phyloP scores from a whole-genome alignment of 2,329 filamentous ascomycete genomes.

The Ilyonectria sp. region DNA sequence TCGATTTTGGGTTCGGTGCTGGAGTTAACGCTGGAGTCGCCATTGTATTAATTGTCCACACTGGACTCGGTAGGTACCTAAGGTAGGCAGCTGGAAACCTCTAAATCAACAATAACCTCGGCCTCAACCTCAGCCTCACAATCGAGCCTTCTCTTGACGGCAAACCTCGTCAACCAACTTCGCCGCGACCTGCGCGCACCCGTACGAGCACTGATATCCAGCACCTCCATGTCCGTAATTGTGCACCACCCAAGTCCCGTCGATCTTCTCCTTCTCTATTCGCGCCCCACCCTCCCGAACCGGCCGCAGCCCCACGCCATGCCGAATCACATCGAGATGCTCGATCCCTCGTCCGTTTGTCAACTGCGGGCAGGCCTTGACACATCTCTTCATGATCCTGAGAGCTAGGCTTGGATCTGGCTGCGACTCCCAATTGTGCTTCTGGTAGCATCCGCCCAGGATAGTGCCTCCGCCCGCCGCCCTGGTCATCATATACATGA shows the following conservation, averaged over 20 bases:
- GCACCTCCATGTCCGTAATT: constrained; percentile 85
- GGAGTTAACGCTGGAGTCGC: background rate
- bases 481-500: constrained; percentile 85
- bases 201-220: constrained; percentile 72
- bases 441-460: constrained; percentile 85
- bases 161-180: constrained; percentile 32
- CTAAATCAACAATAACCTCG: background rate
- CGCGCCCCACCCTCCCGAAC: constrained; percentile 80
- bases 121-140: constrained; percentile 6
- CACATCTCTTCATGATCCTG: constrained; percentile 84
- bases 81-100: no score
- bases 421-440: constrained; percentile 82
- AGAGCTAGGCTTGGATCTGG: constrained; percentile 82
- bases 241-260: constrained; percentile 76
- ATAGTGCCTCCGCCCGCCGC: constrained; percentile 84
- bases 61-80: background rate
- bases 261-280: constrained; percentile 72
- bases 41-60: background rate
- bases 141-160: constrained; percentile 7
- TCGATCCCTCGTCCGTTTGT: constrained; percentile 77
- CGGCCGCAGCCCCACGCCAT: constrained; percentile 86
- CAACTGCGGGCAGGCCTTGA: constrained; percentile 76
- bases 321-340: constrained; percentile 80
- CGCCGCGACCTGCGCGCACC: constrained; percentile 32
- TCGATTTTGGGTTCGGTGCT: background rate